Conservation (phyloP, 2,329 filamentous ascomycete species). For the Penicillium expansum region DNA sequence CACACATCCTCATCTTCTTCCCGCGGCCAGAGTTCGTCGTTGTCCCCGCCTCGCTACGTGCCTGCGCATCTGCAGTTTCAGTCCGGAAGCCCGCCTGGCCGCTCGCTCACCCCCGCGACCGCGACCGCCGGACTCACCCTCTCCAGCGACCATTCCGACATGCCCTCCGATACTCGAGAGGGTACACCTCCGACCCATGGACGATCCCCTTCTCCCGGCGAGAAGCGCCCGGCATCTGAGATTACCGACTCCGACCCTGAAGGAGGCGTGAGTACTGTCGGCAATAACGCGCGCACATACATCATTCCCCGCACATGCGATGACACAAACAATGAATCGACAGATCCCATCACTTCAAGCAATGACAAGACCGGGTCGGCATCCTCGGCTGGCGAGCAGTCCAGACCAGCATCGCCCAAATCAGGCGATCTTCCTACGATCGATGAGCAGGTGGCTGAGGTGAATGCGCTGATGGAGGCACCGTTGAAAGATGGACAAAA, state of each 20-base stretch:
- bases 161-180: slow-evolving; percentile 40
- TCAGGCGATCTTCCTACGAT: slow-evolving; percentile 45
- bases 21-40: slow-evolving; percentile 29
- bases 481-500: slow-evolving; percentile 67
- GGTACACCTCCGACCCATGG: slow-evolving; percentile 24
- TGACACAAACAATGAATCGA: slow-evolving; percentile 33
- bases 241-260: slow-evolving; percentile 30
- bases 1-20: slow-evolving; percentile 27
- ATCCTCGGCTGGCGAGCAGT: slow-evolving; percentile 28
- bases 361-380: slow-evolving; percentile 38
- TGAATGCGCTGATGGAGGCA: slow-evolving; percentile 58
- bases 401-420: slow-evolving; percentile 20
- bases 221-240: slow-evolving; percentile 37
- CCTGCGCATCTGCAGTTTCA: slow-evolving; percentile 57
- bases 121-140: slow-evolving; percentile 54
- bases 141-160: slow-evolving; percentile 46
- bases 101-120: slow-evolving; percentile 46
- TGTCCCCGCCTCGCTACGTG: slow-evolving; percentile 48
- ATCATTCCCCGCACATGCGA: slow-evolving; percentile 24
- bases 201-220: slow-evolving; percentile 35
- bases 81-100: slow-evolving; percentile 34
- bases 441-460: slow-evolving; percentile 71
- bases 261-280: slow-evolving; percentile 19
- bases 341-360: slow-evolving; percentile 39
- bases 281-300: slow-evolving; percentile 11